Evolutionary conservation across 768 basidiomycete species (phyloP), one percentile per base, ranked within the genome.

Genomic region (Exidia glandulosa): DNA sequence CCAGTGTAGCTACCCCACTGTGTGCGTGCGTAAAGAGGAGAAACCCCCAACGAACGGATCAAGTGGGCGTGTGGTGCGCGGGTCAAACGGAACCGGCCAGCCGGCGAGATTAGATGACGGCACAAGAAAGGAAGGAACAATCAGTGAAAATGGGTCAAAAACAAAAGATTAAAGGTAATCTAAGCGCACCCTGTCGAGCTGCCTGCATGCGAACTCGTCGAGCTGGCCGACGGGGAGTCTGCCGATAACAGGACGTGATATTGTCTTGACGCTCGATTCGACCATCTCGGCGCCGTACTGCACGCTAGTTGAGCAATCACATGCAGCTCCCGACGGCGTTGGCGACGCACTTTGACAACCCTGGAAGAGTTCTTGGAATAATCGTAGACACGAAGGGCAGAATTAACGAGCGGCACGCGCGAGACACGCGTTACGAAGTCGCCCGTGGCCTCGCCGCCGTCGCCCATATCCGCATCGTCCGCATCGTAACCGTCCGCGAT

Each of bases 201-300:
- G 90, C 60, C 90, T 79, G 68, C 88, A 90, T 2, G 92, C 91
- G 71, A 93, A 93, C 61, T 90, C 90, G 63, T 94, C 92, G 14
- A 94, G 73, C 66, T 85, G 83, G 62, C 79, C 65, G 19, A 88
- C 86, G 10, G 89, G 88, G 0, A 93, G 76, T 30, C 86, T 80
- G 60, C 88, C 82, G 57, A 92, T 86, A 55, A 91, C 90, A 30
- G 90, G 90, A 19, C 84, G 78, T 30, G 89, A 88, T 41, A 93
- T 84, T 19, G 84, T 80, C 70, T 86, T 88, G 37, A 93, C 84
- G 59, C 87, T 85, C 3, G 84, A 87, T 71, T 92, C 91, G 73
- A 92, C 81, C 80, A 92, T 87, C 71, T 87, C 86, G 19, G 88
- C 90, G 56, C 91, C 88, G 67, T 90, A 91, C 90, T 92, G 68